These are phyloP conservation scores for Panaeolus papilionaceus DNA, from an alignment of 768 basidiomycete species.

Conservation along the genomic window DNA sequence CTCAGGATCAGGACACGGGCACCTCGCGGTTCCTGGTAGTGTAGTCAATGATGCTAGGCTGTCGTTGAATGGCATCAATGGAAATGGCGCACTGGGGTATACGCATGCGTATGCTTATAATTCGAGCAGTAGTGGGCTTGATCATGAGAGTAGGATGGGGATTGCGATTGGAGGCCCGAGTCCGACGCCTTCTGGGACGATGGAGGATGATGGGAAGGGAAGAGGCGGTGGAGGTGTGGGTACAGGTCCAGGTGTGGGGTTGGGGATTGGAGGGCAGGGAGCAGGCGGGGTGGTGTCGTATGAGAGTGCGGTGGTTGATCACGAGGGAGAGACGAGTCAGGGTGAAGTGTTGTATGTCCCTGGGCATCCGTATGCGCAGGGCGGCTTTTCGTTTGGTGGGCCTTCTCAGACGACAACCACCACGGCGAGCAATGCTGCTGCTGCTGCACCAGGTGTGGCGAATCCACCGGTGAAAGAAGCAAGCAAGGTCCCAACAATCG, in stretches of 20 bases:
- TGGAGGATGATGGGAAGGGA: slow-evolving; percentile 34
- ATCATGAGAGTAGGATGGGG: slow-evolving; percentile 31
- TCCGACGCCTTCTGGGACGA: slow-evolving; percentile 30
- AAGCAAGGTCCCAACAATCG: slow-evolving; percentile 24
- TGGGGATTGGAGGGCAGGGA: background rate
- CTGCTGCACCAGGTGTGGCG: background rate
- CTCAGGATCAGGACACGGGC: background rate
- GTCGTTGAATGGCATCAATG: background rate
- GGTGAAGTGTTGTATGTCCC: slow-evolving; percentile 14
- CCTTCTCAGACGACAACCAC: background rate
- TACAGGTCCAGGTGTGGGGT: background rate
- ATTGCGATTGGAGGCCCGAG: slow-evolving; percentile 38
- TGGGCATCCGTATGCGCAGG: slow-evolving; percentile 23
- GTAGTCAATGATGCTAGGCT: background rate
- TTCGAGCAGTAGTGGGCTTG: slow-evolving; percentile 6
- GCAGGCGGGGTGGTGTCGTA: background rate
- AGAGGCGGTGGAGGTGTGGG: background rate
- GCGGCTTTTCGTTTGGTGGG: slow-evolving; percentile 17
- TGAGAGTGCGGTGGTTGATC: background rate
- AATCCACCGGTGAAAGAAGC: background rate
- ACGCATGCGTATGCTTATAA: background rate
- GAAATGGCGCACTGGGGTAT: background rate
- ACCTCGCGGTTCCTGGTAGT: background rate
- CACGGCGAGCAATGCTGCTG: background rate
- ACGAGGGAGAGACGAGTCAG: background rate